These are phyloP conservation scores for Ochetophila trinervis DNA, from an alignment of 306 rosid species.

Conservation along the genomic window DNA sequence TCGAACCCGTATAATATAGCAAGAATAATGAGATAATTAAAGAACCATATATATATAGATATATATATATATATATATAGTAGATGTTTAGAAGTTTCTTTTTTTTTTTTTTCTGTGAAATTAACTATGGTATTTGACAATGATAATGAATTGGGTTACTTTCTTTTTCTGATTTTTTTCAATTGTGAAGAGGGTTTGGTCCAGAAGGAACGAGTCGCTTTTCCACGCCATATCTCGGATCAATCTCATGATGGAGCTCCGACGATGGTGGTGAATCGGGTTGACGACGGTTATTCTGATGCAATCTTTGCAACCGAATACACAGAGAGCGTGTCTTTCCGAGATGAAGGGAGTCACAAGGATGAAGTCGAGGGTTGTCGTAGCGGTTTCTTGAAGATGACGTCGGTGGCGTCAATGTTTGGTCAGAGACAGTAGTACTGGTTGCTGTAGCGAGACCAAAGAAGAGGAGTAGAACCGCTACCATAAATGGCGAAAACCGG, in stretches of 20 bases:
- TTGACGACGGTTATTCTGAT: slow-evolving; percentile 23
- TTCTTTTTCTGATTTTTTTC: slow-evolving; percentile 5
- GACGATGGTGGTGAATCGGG: slow-evolving; percentile 16
- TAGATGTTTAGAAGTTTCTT: too few relatives aligned
- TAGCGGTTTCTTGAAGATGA: slow-evolving; percentile 23
- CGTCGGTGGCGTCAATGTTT: background rate
- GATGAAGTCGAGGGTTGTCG: slow-evolving; percentile 1
- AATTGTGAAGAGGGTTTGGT: slow-evolving; percentile 98
- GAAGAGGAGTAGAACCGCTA: slow-evolving; percentile 22
- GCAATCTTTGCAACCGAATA: slow-evolving; percentile 34
- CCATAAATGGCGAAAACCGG: slow-evolving; percentile 7
- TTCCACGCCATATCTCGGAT: slow-evolving; percentile 73
- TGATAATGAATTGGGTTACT: too few relatives aligned
- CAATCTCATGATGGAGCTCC: slow-evolving; percentile 35
- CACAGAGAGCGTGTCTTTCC: slow-evolving; percentile 65
- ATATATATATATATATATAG: too few relatives aligned
- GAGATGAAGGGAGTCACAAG: slow-evolving; percentile 53
- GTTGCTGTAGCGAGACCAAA: slow-evolving; percentile 9
- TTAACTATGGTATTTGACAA: too few relatives aligned
- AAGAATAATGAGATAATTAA: too few relatives aligned
- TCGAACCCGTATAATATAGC: too few relatives aligned
- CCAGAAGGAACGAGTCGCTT: slow-evolving; percentile 92
- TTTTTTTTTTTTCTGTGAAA: too few relatives aligned
- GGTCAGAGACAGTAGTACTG: background rate
- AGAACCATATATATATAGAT: too few relatives aligned